These are phyloP conservation scores for Pseudomonodictys pantanalensis DNA, from an alignment of 495 filamentous ascomycete species.

Conservation along the genomic window DNA sequence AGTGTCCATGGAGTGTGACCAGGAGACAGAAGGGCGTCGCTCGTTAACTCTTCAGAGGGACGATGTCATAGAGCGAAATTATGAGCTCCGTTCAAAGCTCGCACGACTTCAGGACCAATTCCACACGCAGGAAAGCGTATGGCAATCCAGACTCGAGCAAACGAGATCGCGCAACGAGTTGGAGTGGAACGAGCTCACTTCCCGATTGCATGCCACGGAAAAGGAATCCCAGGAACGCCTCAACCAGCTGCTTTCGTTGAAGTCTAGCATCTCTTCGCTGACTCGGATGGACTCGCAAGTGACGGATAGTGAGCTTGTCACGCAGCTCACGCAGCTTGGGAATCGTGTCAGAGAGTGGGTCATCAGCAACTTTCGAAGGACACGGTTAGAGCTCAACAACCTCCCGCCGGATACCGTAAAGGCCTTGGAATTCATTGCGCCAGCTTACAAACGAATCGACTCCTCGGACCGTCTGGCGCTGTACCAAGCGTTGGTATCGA, in stretches of 20 bases:
- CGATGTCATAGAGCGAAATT: slow-evolving; percentile 17
- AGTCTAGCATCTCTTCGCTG: slow-evolving; percentile 37
- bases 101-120: slow-evolving; percentile 24
- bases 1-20: slow-evolving; percentile 4
- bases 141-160: not conserved
- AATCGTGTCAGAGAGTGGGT: slow-evolving; percentile 42
- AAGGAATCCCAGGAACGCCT: slow-evolving; percentile 33
- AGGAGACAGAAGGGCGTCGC: not conserved
- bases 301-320: slow-evolving; percentile 35
- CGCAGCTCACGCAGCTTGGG: slow-evolving; percentile 33
- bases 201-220: slow-evolving; percentile 22
- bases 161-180: not conserved
- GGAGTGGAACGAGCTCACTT: slow-evolving; percentile 29
- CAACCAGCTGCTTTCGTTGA: slow-evolving; percentile 38
- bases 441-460: slow-evolving; percentile 25
- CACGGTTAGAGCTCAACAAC: slow-evolving; percentile 31
- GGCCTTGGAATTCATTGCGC: slow-evolving; percentile 13
- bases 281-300: slow-evolving; percentile 37
- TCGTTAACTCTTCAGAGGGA: slow-evolving; percentile 6
- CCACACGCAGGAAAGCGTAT: slow-evolving; percentile 8
- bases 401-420: slow-evolving; percentile 5
- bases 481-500: slow-evolving; percentile 37
- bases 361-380: slow-evolving; percentile 38
- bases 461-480: slow-evolving; percentile 29
- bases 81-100: slow-evolving; percentile 24